Percentiles rank a stretch among this genome's conserved stretches.
phyloP scores from a whole-genome alignment of 495 filamentous ascomycete genomes.

The Rostrohypoxylon terebratum region DNA sequence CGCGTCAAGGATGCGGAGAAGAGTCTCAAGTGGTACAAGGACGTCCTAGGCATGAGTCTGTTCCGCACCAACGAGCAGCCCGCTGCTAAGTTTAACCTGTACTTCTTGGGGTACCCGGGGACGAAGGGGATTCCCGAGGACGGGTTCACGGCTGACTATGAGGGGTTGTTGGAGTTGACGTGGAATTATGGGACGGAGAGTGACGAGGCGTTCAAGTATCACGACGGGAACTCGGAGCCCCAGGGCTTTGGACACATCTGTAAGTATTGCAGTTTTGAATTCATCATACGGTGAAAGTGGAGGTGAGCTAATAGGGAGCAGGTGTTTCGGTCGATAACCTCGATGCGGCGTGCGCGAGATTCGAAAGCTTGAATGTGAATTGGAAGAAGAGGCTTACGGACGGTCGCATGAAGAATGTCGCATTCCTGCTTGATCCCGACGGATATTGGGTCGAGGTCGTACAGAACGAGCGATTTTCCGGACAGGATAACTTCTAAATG shows the following conservation, averaged over 20 bases:
- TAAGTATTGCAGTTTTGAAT: too few species aligned
- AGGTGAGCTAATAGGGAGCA: conserved; percentile 50
- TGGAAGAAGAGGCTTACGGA: conserved; percentile 97
- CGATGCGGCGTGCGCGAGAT: conserved; percentile 83
- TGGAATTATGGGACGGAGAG: conserved; percentile 99
- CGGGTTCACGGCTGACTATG: conserved; percentile 70
- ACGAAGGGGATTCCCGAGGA: conserved; percentile 60
- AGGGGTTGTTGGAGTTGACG: conserved; percentile 90
- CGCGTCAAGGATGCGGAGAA: conserved; percentile 89
- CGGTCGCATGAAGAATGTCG: conserved; percentile 93
- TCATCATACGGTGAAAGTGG: too few species aligned
- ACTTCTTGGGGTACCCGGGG: conserved; percentile 87
- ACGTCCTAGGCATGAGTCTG: conserved; percentile 87
- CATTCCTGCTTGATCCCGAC: conserved; percentile 93
- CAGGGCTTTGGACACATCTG: conserved; percentile 95
- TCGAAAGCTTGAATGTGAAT: conserved; percentile 82
- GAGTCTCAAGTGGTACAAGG: conserved; percentile 89
- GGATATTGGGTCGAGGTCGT: conserved; percentile 93
- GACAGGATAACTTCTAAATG: conserved; percentile 62
- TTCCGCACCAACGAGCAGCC: conserved; percentile 76
- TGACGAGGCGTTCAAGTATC: conserved; percentile 84
- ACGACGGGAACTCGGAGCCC: conserved; percentile 90
- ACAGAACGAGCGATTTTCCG: conserved; percentile 73
- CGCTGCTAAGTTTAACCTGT: conserved; percentile 83
- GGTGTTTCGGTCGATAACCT: conserved; percentile 91